Evolutionary conservation across 169 alveolate species (phyloP), one percentile per base, ranked within the genome.

Genomic region (Plasmodium gonderi): DNA sequence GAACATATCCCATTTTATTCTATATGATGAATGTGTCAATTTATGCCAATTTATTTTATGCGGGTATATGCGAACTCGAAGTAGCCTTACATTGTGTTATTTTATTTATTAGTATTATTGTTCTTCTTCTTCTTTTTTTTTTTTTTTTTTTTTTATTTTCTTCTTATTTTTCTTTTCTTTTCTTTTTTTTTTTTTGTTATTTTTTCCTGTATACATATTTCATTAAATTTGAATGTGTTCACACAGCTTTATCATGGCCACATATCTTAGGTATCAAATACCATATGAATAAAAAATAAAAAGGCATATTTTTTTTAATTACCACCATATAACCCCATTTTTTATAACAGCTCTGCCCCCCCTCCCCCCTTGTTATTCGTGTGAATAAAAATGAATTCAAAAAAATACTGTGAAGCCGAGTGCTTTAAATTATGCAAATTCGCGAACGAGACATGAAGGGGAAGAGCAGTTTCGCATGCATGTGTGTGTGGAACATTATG

Each of bases 361-460:
- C 74, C 36, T 72, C 47, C 67, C 38, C 33, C 45, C n/a, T 60
- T 90, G 94, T 80, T 51, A 49, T 80, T 89, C 65, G 75, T 60
- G 33, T 75, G 78, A 64, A 80, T 75, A 77, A 76, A 23, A 17
- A 80, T 75, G 68, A 23, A 85, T 68, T 47, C 23, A 29, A 47
- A 65, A 29, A 65, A 54, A 51, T 42, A 7, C 17, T 49, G n/a
- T 42, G 17, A 65, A 60, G 9, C n/a, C 14, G 0, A 38, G 75
- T 38, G 45, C 20, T 80, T 26, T 23, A 4, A 31, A 31, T 42
- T 12, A n/a, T 45, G 67, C n/a, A n/a, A 23, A 17, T 26, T 40
- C 17, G 12, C 14, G 29, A n/a, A 17, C n/a, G 23, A 14, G 12
- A 64, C 5, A 64, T n/a, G n/a, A n/a, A n/a, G n/a, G n/a, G n/a